phyloP scores from a whole-genome alignment of 768 basidiomycete species.

The Hygrophorus russula region DNA sequence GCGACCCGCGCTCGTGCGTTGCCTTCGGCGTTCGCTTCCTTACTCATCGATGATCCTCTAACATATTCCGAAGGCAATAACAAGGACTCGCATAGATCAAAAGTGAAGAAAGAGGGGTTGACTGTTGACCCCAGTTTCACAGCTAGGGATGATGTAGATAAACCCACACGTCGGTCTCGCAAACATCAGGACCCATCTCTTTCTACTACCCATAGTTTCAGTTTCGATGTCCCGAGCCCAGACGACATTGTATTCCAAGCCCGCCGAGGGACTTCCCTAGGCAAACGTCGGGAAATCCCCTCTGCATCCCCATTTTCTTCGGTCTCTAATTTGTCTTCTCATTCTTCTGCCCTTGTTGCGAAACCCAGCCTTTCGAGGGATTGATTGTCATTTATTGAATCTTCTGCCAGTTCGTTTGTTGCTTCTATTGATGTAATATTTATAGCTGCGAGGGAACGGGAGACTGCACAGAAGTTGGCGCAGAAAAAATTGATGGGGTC shows the following conservation, averaged over 20 bases:
- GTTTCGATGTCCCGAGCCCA: constrained; percentile 80
- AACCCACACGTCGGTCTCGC: constrained; percentile 14
- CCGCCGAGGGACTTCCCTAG: constrained; percentile 61
- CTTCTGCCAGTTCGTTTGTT: constrained; percentile 14
- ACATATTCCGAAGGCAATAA: constrained; percentile 25
- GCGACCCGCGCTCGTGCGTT: constrained; percentile 51
- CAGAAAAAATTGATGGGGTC: constrained; percentile 32
- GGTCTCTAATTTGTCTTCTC: neutral
- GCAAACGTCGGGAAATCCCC: constrained; percentile 11
- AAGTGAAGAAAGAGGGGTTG: constrained; percentile 17
- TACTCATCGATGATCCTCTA: constrained; percentile 49
- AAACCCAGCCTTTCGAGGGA: constrained; percentile 8
- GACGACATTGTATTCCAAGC: constrained; percentile 83
- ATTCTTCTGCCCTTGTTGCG: constrained; percentile 7
- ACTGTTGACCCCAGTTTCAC: constrained; percentile 2
- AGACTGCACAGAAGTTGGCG: constrained; percentile 54
- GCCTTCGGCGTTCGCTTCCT: constrained; percentile 68
- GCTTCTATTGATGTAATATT: constrained; percentile 26
- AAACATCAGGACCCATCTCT: constrained; percentile 14
- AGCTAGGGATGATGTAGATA: constrained; percentile 8
- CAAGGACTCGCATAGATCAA: constrained; percentile 14
- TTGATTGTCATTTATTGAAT: constrained; percentile 12
- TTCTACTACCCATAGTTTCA: constrained; percentile 33
- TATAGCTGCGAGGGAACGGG: constrained; percentile 72
- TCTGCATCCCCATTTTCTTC: neutral